Evolutionary conservation across 805 yeast species (phyloP), one percentile per base, ranked within the genome.

Genomic region (Lipomyces spencermartinsiae): DNA sequence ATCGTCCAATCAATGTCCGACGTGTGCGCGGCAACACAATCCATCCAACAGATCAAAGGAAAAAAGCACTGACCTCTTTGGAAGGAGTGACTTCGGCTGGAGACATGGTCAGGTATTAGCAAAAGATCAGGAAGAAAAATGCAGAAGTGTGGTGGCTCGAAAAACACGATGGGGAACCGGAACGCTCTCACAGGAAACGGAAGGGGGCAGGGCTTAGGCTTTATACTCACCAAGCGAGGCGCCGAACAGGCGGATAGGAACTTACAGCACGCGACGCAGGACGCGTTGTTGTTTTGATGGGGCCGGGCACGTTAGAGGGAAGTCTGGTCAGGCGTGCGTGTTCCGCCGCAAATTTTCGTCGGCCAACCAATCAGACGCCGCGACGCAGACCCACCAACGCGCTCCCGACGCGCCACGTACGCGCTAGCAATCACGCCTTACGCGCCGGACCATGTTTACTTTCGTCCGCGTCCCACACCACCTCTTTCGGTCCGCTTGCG

Each of bases 1-100:
- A 25, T 25, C 29, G 29, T 3, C 57, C n/a, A 25, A 31, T 53
- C n/a, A 53, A 16, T 12, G 34, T 9, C 8, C 57, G n/a, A 25
- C 34, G 34, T 16, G 57, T 12, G 16, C 9, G n/a, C 19, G 54
- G 29, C 14, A 19, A 53, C 57, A 3, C 57, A 16, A 53, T 29
- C 33, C 29, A 14, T 22, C 57, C 33, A 10, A 4, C 9, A 16
- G n/a, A 58, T n/a, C 12, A 34, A 8, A 2, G 31, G 16, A 43
- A 14, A 25, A 22, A 25, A 31, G 57, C 34, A 51, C 64, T 6
- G 16, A 70, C 73, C 71, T 70, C 59, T 61, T 68, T 70, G 31
- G 71, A 68, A 8, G 73, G 73, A 31, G 72, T 69, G 56, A 58
- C 63, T 54, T 69, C 67, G 33, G 46, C 64, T 22, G 71, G 31